A percentile compares a stretch with the other conserved stretches of the same genome.
Evolutionary conservation across 768 basidiomycete species (phyloP).

Genomic region (Nidula microcarpa): DNA sequence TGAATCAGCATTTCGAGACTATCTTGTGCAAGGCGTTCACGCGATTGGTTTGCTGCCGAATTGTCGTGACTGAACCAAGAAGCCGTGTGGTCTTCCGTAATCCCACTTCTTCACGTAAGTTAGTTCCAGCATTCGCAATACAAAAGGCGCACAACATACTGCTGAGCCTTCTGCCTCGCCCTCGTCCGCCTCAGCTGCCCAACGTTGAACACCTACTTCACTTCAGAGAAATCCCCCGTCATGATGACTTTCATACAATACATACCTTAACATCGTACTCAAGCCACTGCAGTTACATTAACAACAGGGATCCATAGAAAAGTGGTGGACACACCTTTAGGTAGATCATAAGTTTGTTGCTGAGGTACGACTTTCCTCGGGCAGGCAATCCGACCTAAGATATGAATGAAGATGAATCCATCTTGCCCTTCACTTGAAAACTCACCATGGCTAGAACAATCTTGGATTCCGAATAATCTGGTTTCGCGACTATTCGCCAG

Average conservation of each 20-base stretch:
- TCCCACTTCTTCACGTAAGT: conserved; percentile 55
- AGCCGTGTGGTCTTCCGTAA: conserved; percentile 89
- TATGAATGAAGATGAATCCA: neutral
- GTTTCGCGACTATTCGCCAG: conserved; percentile 73
- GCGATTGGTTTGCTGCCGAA: conserved; percentile 64
- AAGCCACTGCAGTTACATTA: conserved; percentile 67
- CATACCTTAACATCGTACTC: conserved; percentile 94
- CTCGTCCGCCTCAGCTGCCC: conserved; percentile 89
- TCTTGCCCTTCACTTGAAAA: neutral
- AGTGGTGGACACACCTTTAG: conserved; percentile 56
- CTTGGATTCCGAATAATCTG: conserved; percentile 98
- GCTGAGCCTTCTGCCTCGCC: conserved; percentile 74
- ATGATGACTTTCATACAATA: neutral
- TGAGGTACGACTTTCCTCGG: conserved; percentile 95
- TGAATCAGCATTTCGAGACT: conserved; percentile 92
- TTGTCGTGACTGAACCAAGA: conserved; percentile 90
- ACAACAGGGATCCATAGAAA: conserved; percentile 8
- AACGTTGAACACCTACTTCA: conserved; percentile 99
- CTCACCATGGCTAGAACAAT: conserved; percentile 95
- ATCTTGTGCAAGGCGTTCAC: conserved; percentile 85
- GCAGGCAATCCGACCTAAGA: conserved; percentile 93
- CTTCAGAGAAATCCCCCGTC: neutral
- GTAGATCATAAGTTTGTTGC: conserved; percentile 97
- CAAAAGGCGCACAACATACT: conserved; percentile 35
- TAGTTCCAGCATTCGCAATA: neutral